Percentiles rank a stretch among this genome's conserved stretches.
phyloP scores from a whole-genome alignment of 2,329 filamentous ascomycete species.

The Penicillium crustosum region DNA sequence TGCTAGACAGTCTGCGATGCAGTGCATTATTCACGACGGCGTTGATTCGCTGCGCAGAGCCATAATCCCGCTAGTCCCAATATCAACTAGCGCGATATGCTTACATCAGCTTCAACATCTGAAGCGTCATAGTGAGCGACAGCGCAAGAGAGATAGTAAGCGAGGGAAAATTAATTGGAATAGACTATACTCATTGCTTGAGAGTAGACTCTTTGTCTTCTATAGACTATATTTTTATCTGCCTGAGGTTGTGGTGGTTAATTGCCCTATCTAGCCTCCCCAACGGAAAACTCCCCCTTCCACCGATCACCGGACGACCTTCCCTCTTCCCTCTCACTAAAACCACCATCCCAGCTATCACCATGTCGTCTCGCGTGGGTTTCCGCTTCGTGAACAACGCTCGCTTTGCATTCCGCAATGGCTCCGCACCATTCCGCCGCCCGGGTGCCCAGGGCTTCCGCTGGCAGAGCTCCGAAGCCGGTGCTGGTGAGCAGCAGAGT shows the following conservation, averaged over 20 bases:
- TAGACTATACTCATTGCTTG: background rate
- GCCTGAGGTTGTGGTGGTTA: constrained; percentile 10
- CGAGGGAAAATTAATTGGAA: background rate
- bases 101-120: constrained; percentile 29
- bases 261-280: constrained; percentile 1
- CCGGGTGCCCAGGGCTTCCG: constrained; percentile 56
- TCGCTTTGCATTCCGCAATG: constrained; percentile 52
- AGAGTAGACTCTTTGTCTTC: no score
- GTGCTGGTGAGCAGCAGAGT: constrained; percentile 47
- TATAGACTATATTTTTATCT: background rate
- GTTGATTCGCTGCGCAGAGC: constrained; percentile 25
- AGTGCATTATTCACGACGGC: constrained; percentile 24
- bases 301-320: constrained; percentile 23
- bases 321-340: constrained; percentile 20
- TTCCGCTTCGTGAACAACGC: constrained; percentile 58
- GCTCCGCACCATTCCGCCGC: constrained; percentile 56
- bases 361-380: constrained; percentile 57
- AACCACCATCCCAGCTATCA: constrained; percentile 20
- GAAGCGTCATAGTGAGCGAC: constrained; percentile 5
- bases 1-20: constrained; percentile 8
- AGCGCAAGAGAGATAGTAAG: background rate
- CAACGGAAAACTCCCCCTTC: constrained; percentile 22
- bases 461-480: constrained; percentile 68
- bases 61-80: constrained; percentile 17
- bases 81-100: constrained; percentile 17